phyloP scores from a whole-genome alignment of 768 basidiomycete genomes.

The Lentinula raphanica region DNA sequence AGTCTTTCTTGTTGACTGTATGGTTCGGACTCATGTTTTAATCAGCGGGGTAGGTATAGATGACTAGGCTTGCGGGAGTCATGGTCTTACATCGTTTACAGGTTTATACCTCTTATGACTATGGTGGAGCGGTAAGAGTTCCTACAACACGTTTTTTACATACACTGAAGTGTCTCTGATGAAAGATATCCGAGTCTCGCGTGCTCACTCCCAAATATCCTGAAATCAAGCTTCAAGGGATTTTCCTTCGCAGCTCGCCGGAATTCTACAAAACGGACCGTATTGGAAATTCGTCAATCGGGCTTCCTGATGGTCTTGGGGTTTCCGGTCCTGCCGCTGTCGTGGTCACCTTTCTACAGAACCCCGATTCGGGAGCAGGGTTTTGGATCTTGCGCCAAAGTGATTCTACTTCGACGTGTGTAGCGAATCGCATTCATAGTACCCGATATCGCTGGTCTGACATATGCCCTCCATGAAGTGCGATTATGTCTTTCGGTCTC shows the following conservation, averaged over 20 bases:
- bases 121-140: conserved; percentile 52
- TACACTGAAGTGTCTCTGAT: background rate
- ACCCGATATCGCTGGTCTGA: no score
- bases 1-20: conserved; percentile 37
- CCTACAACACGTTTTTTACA: background rate
- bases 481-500: conserved; percentile 51
- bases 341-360: conserved; percentile 57
- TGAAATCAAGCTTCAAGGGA: conserved; percentile 74
- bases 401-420: conserved; percentile 65
- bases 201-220: conserved; percentile 64
- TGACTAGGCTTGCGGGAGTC: no score
- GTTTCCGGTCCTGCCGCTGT: conserved; percentile 42
- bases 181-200: conserved; percentile 59
- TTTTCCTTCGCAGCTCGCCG: conserved; percentile 75
- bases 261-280: conserved; percentile 79
- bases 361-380: conserved; percentile 58
- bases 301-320: conserved; percentile 15
- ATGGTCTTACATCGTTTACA: no score
- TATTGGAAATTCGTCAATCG: conserved; percentile 57
- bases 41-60: no score
- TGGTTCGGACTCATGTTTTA: background rate
- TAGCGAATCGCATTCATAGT: no score
- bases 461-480: conserved; percentile 22
- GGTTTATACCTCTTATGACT: conserved; percentile 65
- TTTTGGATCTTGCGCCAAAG: conserved; percentile 71